Evolutionary conservation across 192 early-diverging fungal species (phyloP).

Genomic region (Entomortierella beljakovae): DNA sequence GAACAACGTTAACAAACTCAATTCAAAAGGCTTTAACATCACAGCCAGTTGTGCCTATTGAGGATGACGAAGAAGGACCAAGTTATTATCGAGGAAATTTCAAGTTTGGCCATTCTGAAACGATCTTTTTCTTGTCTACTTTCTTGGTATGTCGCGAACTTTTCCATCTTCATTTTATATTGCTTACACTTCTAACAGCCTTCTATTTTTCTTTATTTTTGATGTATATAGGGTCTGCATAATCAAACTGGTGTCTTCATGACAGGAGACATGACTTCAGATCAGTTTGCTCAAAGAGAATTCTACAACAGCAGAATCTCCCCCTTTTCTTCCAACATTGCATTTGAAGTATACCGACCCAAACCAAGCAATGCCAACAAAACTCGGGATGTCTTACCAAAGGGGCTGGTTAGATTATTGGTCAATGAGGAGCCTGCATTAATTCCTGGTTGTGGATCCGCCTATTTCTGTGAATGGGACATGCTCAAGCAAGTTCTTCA

Average conservation of each 20-base stretch:
- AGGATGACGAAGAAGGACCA: constrained; percentile 16
- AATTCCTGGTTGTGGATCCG: constrained; percentile 28
- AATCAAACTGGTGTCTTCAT: constrained; percentile 17
- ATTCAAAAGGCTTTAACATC: constrained; percentile 12
- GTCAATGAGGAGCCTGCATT: constrained; percentile 36
- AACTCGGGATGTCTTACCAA: not conserved
- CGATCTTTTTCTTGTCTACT: constrained; percentile 36
- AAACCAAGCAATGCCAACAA: not conserved
- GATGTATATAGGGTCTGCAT: constrained; percentile 18
- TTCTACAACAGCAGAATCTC: constrained; percentile 30
- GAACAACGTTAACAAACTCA: constrained; percentile 3
- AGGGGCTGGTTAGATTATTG: constrained; percentile 30
- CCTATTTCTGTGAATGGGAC: constrained; percentile 41
- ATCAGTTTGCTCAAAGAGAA: constrained; percentile 26
- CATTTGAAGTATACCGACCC: constrained; percentile 38
- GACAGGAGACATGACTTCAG: constrained; percentile 28
- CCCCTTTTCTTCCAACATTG: constrained; percentile 40
- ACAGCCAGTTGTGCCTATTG: not conserved
- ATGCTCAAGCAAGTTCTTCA: constrained; percentile 26
- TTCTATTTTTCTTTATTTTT: not conserved
- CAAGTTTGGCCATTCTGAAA: constrained; percentile 51
- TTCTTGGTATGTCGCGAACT: constrained; percentile 45
- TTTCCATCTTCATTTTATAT: no score
- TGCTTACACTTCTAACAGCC: no score
- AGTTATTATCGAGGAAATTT: constrained; percentile 13